Percentiles rank a stretch among this genome's conserved stretches.
Evolutionary conservation across 805 yeast species (phyloP).

Genomic region (Ogataea philodendri): DNA sequence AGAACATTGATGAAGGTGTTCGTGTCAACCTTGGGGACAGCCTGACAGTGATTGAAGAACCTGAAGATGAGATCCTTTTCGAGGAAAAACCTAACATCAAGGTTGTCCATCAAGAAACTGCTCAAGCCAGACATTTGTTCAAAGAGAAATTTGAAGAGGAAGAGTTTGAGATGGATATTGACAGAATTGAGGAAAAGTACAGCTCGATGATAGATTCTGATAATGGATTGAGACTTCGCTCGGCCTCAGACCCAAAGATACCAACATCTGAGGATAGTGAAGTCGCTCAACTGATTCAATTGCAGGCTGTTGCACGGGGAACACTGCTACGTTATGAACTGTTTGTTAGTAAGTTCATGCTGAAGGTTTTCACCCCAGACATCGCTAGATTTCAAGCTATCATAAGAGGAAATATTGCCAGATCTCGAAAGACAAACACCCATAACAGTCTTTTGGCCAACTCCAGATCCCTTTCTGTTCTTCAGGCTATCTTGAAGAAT

Average conservation of each 20-base stretch:
- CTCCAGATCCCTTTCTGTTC: constrained; percentile 34
- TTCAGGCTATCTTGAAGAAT: constrained; percentile 41
- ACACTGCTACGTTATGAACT: constrained; percentile 60
- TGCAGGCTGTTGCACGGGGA: constrained; percentile 74
- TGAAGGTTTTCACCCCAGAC: constrained; percentile 54
- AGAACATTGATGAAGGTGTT: constrained; percentile 37
- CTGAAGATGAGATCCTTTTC: constrained; percentile 1
- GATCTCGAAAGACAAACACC: constrained; percentile 27
- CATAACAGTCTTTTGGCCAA: constrained; percentile 14
- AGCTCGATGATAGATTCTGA: constrained; percentile 23
- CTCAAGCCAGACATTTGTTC: constrained; percentile 26
- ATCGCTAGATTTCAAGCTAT: constrained; percentile 48
- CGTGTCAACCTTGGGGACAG: constrained; percentile 33
- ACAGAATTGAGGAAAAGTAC: constrained; percentile 32
- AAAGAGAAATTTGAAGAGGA: constrained; percentile 16
- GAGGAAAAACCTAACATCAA: background rate
- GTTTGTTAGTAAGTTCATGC: constrained; percentile 60
- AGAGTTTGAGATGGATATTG: constrained; percentile 23
- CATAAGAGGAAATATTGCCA: constrained; percentile 47
- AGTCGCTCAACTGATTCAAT: constrained; percentile 26
- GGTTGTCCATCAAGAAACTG: constrained; percentile 17
- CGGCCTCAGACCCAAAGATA: too few relatives aligned
- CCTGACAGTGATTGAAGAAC: background rate
- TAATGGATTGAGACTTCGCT: constrained; percentile 18
- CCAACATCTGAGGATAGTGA: constrained; percentile 5